Evolutionary conservation across 1,284 basidiomycete genomes (phyloP), one percentile per base, ranked within the genome.

Genomic region (Porodaedalea pini): DNA sequence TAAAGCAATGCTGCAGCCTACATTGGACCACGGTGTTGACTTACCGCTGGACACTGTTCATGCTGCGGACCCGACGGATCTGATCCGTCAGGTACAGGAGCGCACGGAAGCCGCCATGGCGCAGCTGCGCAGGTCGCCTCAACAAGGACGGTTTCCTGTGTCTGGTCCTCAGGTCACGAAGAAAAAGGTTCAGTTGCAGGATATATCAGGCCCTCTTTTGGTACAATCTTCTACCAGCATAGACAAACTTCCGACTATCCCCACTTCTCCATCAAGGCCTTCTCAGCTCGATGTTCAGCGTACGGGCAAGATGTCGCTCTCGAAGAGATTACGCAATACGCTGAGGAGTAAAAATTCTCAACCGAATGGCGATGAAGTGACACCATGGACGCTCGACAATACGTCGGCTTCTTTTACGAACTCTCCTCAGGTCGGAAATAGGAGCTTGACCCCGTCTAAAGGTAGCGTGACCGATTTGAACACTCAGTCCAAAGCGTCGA

Each of bases 161-260:
- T 67, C 69, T 48, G 62, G 68, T n/a, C 56, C 71, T 37, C 76
- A 79, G 11, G 66, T 68, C 6, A 68, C 78, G 31, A 78, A 84
- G 56, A 87, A 80, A 69, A 81, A 81, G 48, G 81, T 92, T 62
- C 82, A 78, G 66, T 78, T 82, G 19, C 80, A 79, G 61, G 83
- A 88, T 68, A 92, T 92, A 58, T 89, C 87, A 3, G 82, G 78
- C 27, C 89, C 89, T 4, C 82, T 75, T 19, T 75, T 91, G 13
- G 76, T 92, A 3, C 88, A 86, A 27, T 81, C 86, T 0, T 85
- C 90, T 1, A 85, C 86, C 2, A 89, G 85, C 62, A 81, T 91
- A 23, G 86, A 90, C 64, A 82, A 85, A 2, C 80, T 91, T 56
- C 85, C 88, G 88, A 48, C 81, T 77, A 36, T 74, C 76, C 2